Base-by-base conservation (phyloP, 345 rosid species). In the Syzygium jambos region DNA sequence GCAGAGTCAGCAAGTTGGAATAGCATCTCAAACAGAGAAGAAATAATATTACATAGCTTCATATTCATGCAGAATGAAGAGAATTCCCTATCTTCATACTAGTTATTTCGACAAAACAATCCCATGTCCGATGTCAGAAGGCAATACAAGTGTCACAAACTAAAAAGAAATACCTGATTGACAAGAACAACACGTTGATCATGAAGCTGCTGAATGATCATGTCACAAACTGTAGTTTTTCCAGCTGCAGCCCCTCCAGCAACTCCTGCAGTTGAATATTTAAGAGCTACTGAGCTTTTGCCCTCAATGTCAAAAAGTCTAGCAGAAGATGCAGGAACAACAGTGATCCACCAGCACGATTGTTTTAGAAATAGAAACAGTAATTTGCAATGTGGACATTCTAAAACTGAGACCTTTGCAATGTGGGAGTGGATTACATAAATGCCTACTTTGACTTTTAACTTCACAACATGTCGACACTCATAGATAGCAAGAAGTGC, bases 191-290 rank as follows among this genome's bases (percentile, higher is more conserved):
- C 99, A 86, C 99, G 98, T 90, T 98, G 99, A 91, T 98, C 99
- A 91, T 96, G 99, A 85, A 98, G 98, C 86, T 98, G 99, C 92
- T 98, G 99, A 89, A 98, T 96, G 65, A 98, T 98, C 99, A 98
- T 96, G 93, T 98, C 98, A 87, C 99, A 98, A 43, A 96, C 99
- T 80, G 99, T 93, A 89, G 99, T 96, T 92, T 98, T 98, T 59
- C 99, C 99, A 27, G 99, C 95, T 68, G 99, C 99, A 6, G 99
- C 98, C 49, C 99, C 99, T 51, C 99, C 99, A 85, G 98, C 99
- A 91, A 98, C 99, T 86, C 99, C 99, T 96, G 87, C 78, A 46
- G 59, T 73, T 55, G 85, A 86, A 84, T 55, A 38, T 63, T 56
- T 27, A 63, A 59, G 57, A 77, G 29, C 14, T 5, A 27, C 54